Evolutionary conservation across 148 eudicot genomes (phyloP).

Genomic region (Linanthus parryae): DNA sequence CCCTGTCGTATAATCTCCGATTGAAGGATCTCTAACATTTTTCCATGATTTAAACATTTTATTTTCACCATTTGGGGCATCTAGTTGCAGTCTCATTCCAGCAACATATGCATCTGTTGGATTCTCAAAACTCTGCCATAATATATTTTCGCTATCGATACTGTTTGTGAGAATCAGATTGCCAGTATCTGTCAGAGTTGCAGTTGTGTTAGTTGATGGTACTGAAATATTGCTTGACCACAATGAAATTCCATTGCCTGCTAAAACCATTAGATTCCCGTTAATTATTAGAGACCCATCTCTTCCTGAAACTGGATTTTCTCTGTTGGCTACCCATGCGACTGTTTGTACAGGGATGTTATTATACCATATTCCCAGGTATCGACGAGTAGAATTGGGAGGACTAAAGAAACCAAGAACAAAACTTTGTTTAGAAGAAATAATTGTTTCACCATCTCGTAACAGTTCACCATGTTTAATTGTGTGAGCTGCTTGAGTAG

Average conservation of each 20-base stretch:
- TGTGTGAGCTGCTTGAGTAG: conserved; percentile 13
- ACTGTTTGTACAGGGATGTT: conserved; percentile 19
- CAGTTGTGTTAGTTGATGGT: conserved; percentile 19
- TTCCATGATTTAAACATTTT: conserved; percentile 45
- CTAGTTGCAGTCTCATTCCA: conserved; percentile 28
- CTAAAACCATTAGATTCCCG: conserved; percentile 35
- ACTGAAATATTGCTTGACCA: conserved; percentile 33
- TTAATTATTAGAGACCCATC: conserved; percentile 24
- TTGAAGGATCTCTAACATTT: conserved; percentile 41
- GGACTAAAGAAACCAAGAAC: conserved; percentile 61
- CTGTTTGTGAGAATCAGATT: conserved; percentile 13
- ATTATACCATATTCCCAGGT: conserved; percentile 54
- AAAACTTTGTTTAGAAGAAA: conserved; percentile 27
- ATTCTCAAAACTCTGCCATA: conserved; percentile 54
- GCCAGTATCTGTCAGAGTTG: conserved; percentile 30
- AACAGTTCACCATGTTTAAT: conserved; percentile 23
- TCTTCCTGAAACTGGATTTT: conserved; percentile 26
- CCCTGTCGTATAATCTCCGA: conserved; percentile 42
- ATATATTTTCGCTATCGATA: not conserved
- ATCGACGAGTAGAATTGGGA: conserved; percentile 29
- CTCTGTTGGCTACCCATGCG: conserved; percentile 72
- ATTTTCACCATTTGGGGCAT: conserved; percentile 13
- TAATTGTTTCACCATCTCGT: conserved; percentile 32
- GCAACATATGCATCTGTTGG: conserved; percentile 54
- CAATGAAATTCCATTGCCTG: conserved; percentile 20